Percentiles rank a stretch among this genome's conserved stretches.
Conservation (phyloP, 192 early-diverging fungal genomes). For the Umbelopsis ramanniana region DNA sequence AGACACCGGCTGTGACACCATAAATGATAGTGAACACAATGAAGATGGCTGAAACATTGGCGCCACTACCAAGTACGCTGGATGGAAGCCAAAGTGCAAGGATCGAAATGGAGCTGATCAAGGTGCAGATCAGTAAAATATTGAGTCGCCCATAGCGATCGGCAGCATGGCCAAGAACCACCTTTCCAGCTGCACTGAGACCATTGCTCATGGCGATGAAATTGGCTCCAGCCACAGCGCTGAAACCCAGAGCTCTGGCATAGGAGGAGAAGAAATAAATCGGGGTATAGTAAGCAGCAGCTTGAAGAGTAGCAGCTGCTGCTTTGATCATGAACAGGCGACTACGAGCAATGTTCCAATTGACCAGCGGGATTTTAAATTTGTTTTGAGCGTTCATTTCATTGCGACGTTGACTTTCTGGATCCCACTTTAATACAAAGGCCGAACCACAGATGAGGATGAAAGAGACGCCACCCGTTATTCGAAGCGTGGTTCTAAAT, state of each 20-base stretch:
- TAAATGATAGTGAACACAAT: slow-evolving; percentile 50
- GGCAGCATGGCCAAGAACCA: slow-evolving; percentile 44
- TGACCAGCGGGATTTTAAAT: slow-evolving; percentile 16
- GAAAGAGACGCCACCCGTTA: slow-evolving; percentile 3
- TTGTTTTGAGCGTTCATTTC: slow-evolving; percentile 2
- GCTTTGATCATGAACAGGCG: slow-evolving; percentile 5
- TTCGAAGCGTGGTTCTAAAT: background rate
- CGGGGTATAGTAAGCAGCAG: background rate
- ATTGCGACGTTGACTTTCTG: slow-evolving; percentile 12
- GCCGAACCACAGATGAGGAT: background rate
- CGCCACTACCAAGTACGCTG: slow-evolving; percentile 29
- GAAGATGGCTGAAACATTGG: slow-evolving; percentile 17
- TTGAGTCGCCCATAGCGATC: slow-evolving; percentile 57
- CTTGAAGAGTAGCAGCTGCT: slow-evolving; percentile 7
- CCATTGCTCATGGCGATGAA: slow-evolving; percentile 19
- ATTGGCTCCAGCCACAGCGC: slow-evolving; percentile 17
- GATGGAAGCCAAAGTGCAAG: slow-evolving; percentile 52
- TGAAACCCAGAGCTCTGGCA: background rate
- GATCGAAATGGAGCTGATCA: slow-evolving; percentile 43
- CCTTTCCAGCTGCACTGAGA: slow-evolving; percentile 6
- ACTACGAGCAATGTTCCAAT: slow-evolving; percentile 18
- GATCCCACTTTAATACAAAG: slow-evolving; percentile 3
- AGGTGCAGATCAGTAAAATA: slow-evolving; percentile 49
- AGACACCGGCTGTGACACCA: slow-evolving; percentile 50
- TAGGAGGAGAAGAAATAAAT: slow-evolving; percentile 16